A percentile compares a stretch with the other conserved stretches of the same genome.
phyloP scores from a whole-genome alignment of 2,329 filamentous ascomycete species.

The Colletotrichum cordylinicola region DNA sequence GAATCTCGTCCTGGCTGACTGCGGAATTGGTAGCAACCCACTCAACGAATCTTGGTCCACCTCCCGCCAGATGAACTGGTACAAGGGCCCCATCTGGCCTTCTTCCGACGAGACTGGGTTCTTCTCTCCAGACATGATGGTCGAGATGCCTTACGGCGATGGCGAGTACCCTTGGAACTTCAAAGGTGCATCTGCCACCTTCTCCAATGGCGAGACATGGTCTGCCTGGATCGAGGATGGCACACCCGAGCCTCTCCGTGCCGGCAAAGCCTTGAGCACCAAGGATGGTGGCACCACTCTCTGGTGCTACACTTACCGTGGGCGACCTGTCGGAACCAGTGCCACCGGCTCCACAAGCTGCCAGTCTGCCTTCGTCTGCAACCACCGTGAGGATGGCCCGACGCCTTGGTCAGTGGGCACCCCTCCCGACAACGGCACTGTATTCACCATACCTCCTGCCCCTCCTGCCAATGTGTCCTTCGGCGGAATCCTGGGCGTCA shows the following conservation, averaged over 20 bases:
- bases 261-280: constrained; percentile 44
- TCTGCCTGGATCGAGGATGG: constrained; percentile 47
- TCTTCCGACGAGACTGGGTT: constrained; percentile 38
- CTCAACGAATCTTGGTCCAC: constrained; percentile 45
- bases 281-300: constrained; percentile 43
- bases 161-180: constrained; percentile 45
- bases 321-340: constrained; percentile 41
- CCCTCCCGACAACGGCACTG: background rate
- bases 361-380: constrained; percentile 48
- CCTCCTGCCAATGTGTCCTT: background rate
- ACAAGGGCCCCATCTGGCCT: constrained; percentile 42
- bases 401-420: constrained; percentile 8
- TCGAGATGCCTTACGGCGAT: constrained; percentile 42
- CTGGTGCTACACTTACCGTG: constrained; percentile 48
- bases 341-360: constrained; percentile 44
- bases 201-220: constrained; percentile 45
- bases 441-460: background rate
- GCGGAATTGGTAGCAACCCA: constrained; percentile 47
- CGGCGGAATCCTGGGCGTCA: background rate
- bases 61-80: constrained; percentile 51
- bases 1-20: constrained; percentile 46
- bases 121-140: constrained; percentile 40
- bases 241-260: constrained; percentile 44
- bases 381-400: constrained; percentile 32
- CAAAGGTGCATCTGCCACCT: constrained; percentile 40